Evolutionary conservation across 1,139 yeast species (phyloP), one percentile per base, ranked within the genome.

Genomic region (Tardiomyces blankii): DNA sequence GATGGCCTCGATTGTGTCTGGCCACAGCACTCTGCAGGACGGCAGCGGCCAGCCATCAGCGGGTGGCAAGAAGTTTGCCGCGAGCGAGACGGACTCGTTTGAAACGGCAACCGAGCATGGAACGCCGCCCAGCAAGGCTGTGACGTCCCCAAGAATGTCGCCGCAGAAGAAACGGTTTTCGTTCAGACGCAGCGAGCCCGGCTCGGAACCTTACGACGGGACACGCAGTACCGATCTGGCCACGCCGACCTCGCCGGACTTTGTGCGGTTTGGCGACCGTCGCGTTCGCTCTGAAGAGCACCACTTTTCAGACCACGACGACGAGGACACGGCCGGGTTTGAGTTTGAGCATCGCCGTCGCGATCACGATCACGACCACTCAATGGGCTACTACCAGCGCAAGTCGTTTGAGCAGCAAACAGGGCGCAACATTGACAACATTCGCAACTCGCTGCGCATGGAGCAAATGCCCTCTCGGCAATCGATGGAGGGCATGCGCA

Each of bases 241-340:
- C 7, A 45, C 53, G n/a, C 40, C 51, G 38, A 44, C 43, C 39
- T 49, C 55, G 14, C 58, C 58, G 0, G 54, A 52, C 43, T 46
- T 49, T 18, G 53, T 54, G 13, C 41, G 45, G n/a, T 46, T 54
- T 9, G 58, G 58, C 32, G 42, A 44, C 35, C 28, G 33, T 3
- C 39, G 28, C 7, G 44, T 52, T 5, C 42, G 38, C 19, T 38
- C 54, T 2, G 57, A 54, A 40, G 51, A 50, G 44, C 47, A 54
- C 42, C 58, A 54, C 47, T 40, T 19, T 5, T 57, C 58, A 1
- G 48, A 30, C 19, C 25, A 38, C 8, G 42, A 41, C 3, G 57
- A 55, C 21, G 49, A 38, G 18, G 46, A 44, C 28, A 21, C 7
- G 25, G 25, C 25, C 7, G 25, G 25, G 4, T 21, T 21, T 21